These are phyloP conservation scores for Penicillium freii DNA, from an alignment of 2,329 filamentous ascomycete genomes.

Conservation along the genomic window DNA sequence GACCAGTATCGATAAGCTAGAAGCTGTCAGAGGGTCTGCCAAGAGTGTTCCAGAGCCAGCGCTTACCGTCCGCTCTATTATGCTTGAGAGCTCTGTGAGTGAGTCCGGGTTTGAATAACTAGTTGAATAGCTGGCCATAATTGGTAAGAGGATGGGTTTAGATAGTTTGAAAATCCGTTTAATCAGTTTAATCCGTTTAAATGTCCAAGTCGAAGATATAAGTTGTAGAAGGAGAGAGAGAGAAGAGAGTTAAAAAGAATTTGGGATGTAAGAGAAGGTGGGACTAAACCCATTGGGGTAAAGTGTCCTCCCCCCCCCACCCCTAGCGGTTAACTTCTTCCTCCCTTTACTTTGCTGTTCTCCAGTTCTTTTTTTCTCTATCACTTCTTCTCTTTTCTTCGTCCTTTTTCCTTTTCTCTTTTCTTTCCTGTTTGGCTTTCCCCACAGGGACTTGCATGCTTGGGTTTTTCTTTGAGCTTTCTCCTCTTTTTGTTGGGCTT, in stretches of 20 bases:
- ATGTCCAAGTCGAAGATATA: background rate
- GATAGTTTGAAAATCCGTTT: too few relatives aligned
- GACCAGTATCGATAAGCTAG: slow-evolving; percentile 44
- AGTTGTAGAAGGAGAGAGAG: background rate
- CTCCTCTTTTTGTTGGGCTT: slow-evolving; percentile 11
- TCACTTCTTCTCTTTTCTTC: slow-evolving; percentile 11
- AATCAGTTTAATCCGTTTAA: too few relatives aligned
- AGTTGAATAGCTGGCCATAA: slow-evolving; percentile 4
- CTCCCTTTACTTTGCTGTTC: slow-evolving; percentile 26
- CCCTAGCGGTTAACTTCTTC: slow-evolving; percentile 21
- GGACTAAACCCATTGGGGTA: slow-evolving; percentile 22
- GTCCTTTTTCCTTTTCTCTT: slow-evolving; percentile 23
- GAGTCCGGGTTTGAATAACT: slow-evolving; percentile 8
- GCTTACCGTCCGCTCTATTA: slow-evolving; percentile 11
- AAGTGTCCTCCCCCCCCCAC: slow-evolving; percentile 18
- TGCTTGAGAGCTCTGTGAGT: slow-evolving; percentile 9
- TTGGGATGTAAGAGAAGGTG: slow-evolving; percentile 1
- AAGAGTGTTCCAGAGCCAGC: slow-evolving; percentile 7
- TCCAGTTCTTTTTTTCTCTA: slow-evolving; percentile 16
- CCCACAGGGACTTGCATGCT: slow-evolving; percentile 16
- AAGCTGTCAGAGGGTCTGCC: slow-evolving; percentile 18
- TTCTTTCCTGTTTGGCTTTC: slow-evolving; percentile 27
- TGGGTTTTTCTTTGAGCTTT: slow-evolving; percentile 10
- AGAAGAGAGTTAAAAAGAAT: background rate
- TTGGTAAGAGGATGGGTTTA: background rate